Evolutionary conservation across 2,329 filamentous ascomycete species (phyloP).

Genomic region (Alternaria dauci): DNA sequence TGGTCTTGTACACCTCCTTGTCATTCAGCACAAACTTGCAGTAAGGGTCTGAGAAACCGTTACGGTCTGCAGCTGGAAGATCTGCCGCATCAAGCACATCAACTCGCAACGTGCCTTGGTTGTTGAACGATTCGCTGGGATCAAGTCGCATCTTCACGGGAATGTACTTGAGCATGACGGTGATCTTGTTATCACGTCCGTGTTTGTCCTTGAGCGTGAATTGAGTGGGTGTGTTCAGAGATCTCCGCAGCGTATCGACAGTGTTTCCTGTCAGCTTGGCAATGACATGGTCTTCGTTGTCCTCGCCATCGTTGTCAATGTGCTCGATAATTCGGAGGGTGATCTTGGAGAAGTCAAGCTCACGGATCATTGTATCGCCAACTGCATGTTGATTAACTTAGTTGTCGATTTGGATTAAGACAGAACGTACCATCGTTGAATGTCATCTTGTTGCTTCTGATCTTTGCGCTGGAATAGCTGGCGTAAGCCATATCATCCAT

Average conservation of each 20-base stretch:
- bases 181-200: constrained; percentile 79
- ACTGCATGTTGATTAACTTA: constrained; percentile 55
- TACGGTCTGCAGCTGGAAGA: constrained; percentile 92
- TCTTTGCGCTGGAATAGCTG: constrained; percentile 81
- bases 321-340: constrained; percentile 88
- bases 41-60: constrained; percentile 96
- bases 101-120: constrained; percentile 95
- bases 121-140: constrained; percentile 96
- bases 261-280: constrained; percentile 87
- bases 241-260: constrained; percentile 85
- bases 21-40: constrained; percentile 93
- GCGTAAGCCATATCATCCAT: constrained; percentile 97
- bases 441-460: constrained; percentile 71
- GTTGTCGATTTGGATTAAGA: not conserved
- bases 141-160: constrained; percentile 94
- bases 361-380: constrained; percentile 93
- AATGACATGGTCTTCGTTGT: constrained; percentile 74
- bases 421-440: constrained; percentile 76
- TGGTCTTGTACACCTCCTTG: constrained; percentile 92
- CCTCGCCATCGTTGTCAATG: constrained; percentile 74
- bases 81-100: constrained; percentile 87
- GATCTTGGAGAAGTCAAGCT: constrained; percentile 94
- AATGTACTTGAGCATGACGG: constrained; percentile 92
- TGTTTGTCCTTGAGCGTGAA: constrained; percentile 81
- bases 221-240: constrained; percentile 87